Conservation (phyloP, 2,329 filamentous ascomycete species). For the Colletotrichum phormii region DNA sequence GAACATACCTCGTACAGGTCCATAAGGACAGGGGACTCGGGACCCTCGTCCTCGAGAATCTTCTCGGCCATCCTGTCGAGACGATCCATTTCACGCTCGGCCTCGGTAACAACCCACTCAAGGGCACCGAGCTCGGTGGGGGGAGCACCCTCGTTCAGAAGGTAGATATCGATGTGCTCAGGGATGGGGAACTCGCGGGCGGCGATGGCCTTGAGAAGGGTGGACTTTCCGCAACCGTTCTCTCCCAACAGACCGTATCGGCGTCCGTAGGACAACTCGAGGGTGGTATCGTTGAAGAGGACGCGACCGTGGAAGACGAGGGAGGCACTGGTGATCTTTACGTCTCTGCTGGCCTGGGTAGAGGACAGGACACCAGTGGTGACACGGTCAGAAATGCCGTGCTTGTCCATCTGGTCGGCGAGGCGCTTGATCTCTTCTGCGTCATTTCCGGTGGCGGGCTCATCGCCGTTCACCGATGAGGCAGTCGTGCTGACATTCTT, state of each 20-base stretch:
- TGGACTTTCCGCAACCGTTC: conserved; percentile 99
- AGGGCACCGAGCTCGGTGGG: conserved; percentile 89
- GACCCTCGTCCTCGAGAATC: conserved; percentile 90
- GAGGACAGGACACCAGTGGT: conserved; percentile 97
- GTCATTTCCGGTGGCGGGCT: conserved; percentile 80
- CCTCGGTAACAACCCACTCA: conserved; percentile 97
- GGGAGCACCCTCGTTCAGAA: conserved; percentile 96
- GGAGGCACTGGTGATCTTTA: conserved; percentile 94
- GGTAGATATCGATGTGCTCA: conserved; percentile 97
- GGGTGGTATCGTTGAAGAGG: conserved; percentile 90
- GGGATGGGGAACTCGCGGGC: conserved; percentile 96
- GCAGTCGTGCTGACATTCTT: conserved; percentile 64
- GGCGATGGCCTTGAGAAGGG: conserved; percentile 94
- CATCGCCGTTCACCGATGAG: conserved; percentile 78
- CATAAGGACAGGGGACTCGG: conserved; percentile 89
- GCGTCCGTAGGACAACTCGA: conserved; percentile 93
- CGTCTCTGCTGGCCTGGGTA: conserved; percentile 85
- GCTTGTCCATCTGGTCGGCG: conserved; percentile 92
- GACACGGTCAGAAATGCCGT: conserved; percentile 96
- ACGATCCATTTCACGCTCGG: conserved; percentile 90
- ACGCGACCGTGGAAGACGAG: conserved; percentile 98
- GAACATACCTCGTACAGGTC: conserved; percentile 93
- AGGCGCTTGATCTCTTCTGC: conserved; percentile 87
- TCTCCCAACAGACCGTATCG: conserved; percentile 96
- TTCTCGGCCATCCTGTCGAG: conserved; percentile 91